These are phyloP conservation scores for Peronospora farinosa DNA, from an alignment of 352 stramenopile species.

Conservation along the genomic window DNA sequence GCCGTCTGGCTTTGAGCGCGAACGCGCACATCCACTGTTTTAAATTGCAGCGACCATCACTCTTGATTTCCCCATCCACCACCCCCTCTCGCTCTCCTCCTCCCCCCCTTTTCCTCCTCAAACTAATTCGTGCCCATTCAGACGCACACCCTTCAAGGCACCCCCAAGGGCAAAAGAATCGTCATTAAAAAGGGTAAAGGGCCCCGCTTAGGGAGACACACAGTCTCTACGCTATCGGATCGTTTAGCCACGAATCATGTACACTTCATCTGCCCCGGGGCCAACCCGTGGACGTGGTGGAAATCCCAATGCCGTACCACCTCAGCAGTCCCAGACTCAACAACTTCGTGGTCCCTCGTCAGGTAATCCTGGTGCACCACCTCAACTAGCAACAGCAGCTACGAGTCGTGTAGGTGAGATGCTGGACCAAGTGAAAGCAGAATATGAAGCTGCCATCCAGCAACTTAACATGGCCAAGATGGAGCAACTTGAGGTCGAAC, in stretches of 20 bases:
- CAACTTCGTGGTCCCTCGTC: constrained; percentile 57
- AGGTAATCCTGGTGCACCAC: constrained; percentile 35
- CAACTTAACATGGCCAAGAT: constrained; percentile 86
- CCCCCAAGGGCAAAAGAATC: constrained; percentile 16
- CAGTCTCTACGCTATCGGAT: background rate
- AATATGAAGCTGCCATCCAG: constrained; percentile 79
- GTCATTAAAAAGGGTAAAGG: background rate
- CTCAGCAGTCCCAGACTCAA: constrained; percentile 50
- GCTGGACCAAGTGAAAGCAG: constrained; percentile 78
- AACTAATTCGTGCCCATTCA: constrained; percentile 19
- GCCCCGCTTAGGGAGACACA: background rate
- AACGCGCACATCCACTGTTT: constrained; percentile 2
- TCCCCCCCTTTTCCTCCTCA: constrained; percentile 23
- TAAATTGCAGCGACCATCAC: constrained; percentile 17
- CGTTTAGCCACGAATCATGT: constrained; percentile 31
- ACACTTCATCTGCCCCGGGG: constrained; percentile 58
- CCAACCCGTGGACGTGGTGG: constrained; percentile 46
- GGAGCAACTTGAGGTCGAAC: constrained; percentile 83
- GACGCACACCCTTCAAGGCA: constrained; percentile 32
- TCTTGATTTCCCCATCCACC: constrained; percentile 18
- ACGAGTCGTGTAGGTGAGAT: constrained; percentile 71
- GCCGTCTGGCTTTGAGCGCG: constrained; percentile 1
- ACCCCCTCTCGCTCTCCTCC: constrained; percentile 26
- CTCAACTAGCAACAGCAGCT: constrained; percentile 26
- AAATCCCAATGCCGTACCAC: constrained; percentile 40